Base-by-base conservation (phyloP, 208 protist species). In the Leptomonas pyrrhocoris region DNA sequence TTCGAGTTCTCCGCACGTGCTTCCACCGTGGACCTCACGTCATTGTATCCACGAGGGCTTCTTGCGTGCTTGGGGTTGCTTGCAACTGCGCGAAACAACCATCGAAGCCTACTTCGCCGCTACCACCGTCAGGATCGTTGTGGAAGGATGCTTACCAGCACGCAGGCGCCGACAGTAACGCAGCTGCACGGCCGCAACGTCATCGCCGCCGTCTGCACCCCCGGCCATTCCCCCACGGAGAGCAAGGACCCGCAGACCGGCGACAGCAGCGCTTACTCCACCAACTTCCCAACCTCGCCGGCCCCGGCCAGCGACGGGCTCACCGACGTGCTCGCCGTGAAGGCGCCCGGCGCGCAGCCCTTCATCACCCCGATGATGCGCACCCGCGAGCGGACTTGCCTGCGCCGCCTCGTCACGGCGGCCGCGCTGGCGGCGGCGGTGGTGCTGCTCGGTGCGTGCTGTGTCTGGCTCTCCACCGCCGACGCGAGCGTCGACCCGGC, bases 321-420 rank as follows among this genome's bases (percentile, higher is more conserved):
- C 9, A 7, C 21, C 8, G 43, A 64, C 28, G 9, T 27, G 6
- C n/a, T 30, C n/a, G 54, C 54, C 9, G 28, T 53, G 13, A 18
- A 18, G 40, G 25, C 40, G 40, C 2, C 9, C 45, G 27, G 23
- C 19, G 21, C 28, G 43, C 7, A 3, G 19, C 25, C 57, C 1
- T 12, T 15, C 30, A 25, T 28, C 8, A 48, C 61, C 4, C 53
- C 70, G 31, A 57, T 68, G 43, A 45, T 63, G 53, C 31, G 43
- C 27, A 6, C 62, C 11, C 72, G 65, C 19, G 76, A 81, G 5
- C 31, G 55, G 7, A 25, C 54, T 0, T 75, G 69, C 38, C 74
- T 72, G 15, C 66, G 28, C 13, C 36, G 64, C n/a, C 51, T 79
- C 28, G n/a, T 68, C 8, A 21, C 59, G 31, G 25, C 30, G 1